Evolutionary conservation across 805 yeast genomes (phyloP).

Genomic region (Phaffomyces thermotolerans): DNA sequence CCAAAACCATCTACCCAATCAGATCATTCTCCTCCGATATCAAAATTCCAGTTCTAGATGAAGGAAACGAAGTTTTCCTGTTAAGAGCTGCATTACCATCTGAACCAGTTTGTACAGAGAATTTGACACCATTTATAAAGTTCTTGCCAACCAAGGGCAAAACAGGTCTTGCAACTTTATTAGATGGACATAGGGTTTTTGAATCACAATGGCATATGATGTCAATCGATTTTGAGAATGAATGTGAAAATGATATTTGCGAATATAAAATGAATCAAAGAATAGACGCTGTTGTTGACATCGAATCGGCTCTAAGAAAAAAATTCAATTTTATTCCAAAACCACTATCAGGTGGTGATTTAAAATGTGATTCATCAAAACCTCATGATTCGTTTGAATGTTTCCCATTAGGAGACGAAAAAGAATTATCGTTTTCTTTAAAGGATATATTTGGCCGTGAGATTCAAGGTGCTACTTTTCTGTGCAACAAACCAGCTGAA

Average conservation of each 20-base stretch:
- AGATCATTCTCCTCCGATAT: slow-evolving; percentile 27
- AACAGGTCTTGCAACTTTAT: slow-evolving; percentile 75
- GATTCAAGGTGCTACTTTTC: slow-evolving; percentile 56
- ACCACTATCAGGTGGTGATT: slow-evolving; percentile 62
- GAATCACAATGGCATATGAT: slow-evolving; percentile 92
- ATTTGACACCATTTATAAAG: slow-evolving; percentile 87
- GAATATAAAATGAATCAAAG: slow-evolving; percentile 51
- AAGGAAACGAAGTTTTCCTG: slow-evolving; percentile 39
- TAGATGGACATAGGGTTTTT: slow-evolving; percentile 87
- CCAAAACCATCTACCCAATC: slow-evolving; percentile 66
- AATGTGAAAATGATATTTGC: slow-evolving; percentile 40
- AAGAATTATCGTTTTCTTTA: slow-evolving; percentile 43
- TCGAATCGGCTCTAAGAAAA: slow-evolving; percentile 58
- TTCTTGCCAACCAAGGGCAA: slow-evolving; percentile 87
- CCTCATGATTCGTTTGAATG: slow-evolving; percentile 59
- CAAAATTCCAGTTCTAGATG: slow-evolving; percentile 23
- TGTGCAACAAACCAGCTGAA: slow-evolving; percentile 37
- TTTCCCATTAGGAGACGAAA: slow-evolving; percentile 60
- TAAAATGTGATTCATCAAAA: slow-evolving; percentile 67
- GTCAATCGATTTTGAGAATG: slow-evolving; percentile 72
- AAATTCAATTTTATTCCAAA: slow-evolving; percentile 66
- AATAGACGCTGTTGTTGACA: slow-evolving; percentile 66
- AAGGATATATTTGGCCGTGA: slow-evolving; percentile 62
- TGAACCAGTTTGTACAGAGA: slow-evolving; percentile 95
- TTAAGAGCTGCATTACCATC: slow-evolving; percentile 85